A percentile compares a stretch with the other conserved stretches of the same genome.
These are phyloP conservation scores for Phtheirospermum japonicum DNA, from an alignment of 257 asterid species.

Conservation along the genomic window DNA sequence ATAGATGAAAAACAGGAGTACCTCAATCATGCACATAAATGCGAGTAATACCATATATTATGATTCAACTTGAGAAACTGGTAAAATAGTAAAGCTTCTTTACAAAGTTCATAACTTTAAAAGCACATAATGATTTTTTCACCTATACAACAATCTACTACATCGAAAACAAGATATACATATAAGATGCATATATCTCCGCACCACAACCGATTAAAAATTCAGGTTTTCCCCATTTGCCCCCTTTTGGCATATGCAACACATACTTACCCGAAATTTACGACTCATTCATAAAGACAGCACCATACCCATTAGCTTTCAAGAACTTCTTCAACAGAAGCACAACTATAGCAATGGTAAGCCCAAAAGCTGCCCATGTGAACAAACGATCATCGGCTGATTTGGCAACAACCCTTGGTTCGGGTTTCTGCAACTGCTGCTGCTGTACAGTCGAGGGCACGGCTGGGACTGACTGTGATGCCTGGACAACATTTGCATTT, in stretches of 20 bases:
- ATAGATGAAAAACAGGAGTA: no score
- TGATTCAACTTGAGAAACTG: background rate
- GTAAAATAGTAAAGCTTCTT: background rate
- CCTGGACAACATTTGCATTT: constrained; percentile 38
- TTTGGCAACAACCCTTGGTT: constrained; percentile 33
- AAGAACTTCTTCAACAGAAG: constrained; percentile 77
- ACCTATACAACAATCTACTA: constrained; percentile 27
- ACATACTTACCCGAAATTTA: constrained; percentile 23
- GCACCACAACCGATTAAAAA: background rate
- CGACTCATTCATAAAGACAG: constrained; percentile 69
- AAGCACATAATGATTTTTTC: background rate
- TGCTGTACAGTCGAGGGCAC: constrained; percentile 38
- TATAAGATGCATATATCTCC: background rate
- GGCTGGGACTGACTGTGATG: constrained; percentile 34
- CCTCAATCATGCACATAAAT: no score
- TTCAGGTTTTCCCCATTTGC: background rate
- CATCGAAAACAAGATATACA: background rate
- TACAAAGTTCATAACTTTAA: background rate
- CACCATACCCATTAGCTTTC: constrained; percentile 75
- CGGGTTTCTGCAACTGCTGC: constrained; percentile 38
- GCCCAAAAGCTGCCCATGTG: constrained; percentile 86
- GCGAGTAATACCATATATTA: no score
- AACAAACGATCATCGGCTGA: constrained; percentile 65
- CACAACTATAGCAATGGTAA: constrained; percentile 68
- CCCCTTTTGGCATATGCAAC: constrained; percentile 20